A percentile compares a stretch with the other conserved stretches of the same genome.
Conservation (phyloP, 179 eudicot species). For the Beta corolliflora region DNA sequence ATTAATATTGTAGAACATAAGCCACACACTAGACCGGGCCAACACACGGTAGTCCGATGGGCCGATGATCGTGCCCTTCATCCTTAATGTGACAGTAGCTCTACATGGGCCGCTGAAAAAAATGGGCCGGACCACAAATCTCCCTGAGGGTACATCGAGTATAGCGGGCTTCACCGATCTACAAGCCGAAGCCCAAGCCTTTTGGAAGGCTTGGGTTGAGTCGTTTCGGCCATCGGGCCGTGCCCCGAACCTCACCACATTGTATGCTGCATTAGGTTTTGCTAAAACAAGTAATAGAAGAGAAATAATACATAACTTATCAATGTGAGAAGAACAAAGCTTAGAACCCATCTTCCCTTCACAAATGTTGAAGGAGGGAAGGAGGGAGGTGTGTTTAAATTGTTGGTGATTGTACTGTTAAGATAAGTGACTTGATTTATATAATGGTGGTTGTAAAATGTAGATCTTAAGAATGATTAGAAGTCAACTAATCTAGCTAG, state of each 20-base stretch:
- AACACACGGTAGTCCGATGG: slow-evolving; percentile 30
- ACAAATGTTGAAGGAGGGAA: neutral
- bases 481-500: slow-evolving; percentile 21
- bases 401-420: neutral
- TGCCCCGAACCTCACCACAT: slow-evolving; percentile 32
- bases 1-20: slow-evolving; percentile 31
- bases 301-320: neutral
- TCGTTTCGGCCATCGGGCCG: slow-evolving; percentile 32
- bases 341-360: slow-evolving; percentile 14
- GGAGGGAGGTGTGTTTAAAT: neutral
- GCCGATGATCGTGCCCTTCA: slow-evolving; percentile 29
- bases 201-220: slow-evolving; percentile 38
- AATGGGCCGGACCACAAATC: slow-evolving; percentile 27
- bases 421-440: slow-evolving; percentile 6
- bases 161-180: slow-evolving; percentile 13
- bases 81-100: slow-evolving; percentile 23
- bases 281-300: slow-evolving; percentile 16
- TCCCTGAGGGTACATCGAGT: slow-evolving; percentile 32
- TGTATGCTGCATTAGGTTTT: slow-evolving; percentile 22
- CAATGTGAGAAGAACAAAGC: neutral
- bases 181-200: slow-evolving; percentile 39
- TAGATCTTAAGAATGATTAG: slow-evolving; percentile 1
- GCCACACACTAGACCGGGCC: slow-evolving; percentile 27
- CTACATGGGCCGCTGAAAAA: slow-evolving; percentile 33
- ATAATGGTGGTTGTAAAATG: neutral